These are phyloP conservation scores for Venturia oleaginea DNA, from an alignment of 2,329 filamentous ascomycete species.

Conservation along the genomic window DNA sequence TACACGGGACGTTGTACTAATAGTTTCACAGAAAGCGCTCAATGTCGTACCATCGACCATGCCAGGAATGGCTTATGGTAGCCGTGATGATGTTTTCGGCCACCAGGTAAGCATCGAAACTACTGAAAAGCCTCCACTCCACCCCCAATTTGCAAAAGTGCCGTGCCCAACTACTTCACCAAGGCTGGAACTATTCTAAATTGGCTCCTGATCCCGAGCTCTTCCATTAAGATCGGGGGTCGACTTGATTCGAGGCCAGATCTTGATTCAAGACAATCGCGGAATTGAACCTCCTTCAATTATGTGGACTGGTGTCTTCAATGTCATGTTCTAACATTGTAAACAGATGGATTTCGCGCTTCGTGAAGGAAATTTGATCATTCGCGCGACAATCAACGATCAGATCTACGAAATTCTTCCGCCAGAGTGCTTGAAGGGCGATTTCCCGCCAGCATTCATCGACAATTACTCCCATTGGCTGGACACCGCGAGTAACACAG, in stretches of 20 bases:
- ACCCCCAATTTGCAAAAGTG: too few relatives aligned
- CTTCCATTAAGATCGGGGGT: too few relatives aligned
- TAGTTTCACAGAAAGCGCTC: not conserved
- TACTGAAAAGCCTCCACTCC: too few relatives aligned
- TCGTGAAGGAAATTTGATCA: not conserved
- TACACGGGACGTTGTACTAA: too few relatives aligned
- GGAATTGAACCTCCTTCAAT: too few relatives aligned
- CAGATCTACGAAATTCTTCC: not conserved
- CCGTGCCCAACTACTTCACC: too few relatives aligned
- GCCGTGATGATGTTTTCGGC: not conserved
- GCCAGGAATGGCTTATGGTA: not conserved
- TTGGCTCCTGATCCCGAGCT: too few relatives aligned
- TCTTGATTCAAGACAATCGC: too few relatives aligned
- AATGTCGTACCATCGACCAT: not conserved
- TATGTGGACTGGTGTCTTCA: too few relatives aligned
- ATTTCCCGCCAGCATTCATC: constrained; percentile 45
- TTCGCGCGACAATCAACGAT: not conserved
- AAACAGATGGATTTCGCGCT: not conserved
- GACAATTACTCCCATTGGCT: constrained; percentile 53
- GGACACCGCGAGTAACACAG: constrained; percentile 33
- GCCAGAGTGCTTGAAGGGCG: constrained; percentile 18
- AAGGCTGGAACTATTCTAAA: too few relatives aligned
- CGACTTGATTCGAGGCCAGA: too few relatives aligned
- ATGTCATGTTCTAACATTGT: not conserved
- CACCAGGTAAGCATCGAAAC: not conserved